These are phyloP conservation scores for Yarrowia porcina DNA, from an alignment of 805 yeast genomes.

Conservation along the genomic window DNA sequence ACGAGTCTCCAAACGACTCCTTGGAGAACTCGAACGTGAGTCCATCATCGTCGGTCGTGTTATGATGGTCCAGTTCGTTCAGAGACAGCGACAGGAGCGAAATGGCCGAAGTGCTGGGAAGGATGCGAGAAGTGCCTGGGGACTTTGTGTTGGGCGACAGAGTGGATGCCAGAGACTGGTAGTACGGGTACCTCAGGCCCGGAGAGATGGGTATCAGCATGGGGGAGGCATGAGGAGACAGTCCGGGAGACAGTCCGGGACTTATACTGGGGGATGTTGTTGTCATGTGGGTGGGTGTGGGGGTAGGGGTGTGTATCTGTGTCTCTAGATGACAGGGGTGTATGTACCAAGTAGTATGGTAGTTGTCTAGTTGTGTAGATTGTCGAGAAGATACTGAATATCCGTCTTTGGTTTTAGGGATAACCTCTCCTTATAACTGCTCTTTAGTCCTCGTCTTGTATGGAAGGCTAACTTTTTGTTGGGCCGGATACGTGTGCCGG, in stretches of 20 bases:
- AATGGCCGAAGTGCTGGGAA: constrained; percentile 26
- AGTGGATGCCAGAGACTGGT: constrained; percentile 16
- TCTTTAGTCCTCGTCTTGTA: not conserved
- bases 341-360: too few relatives aligned
- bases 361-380: too few relatives aligned
- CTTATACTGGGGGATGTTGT: not conserved
- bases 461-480: not conserved
- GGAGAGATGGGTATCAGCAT: constrained; percentile 24
- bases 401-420: too few relatives aligned
- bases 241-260: not conserved
- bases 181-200: constrained; percentile 17
- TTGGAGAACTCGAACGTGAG: constrained; percentile 19
- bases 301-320: not conserved
- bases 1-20: not conserved
- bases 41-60: not conserved
- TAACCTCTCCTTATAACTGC: not conserved
- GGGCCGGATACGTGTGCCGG: not conserved
- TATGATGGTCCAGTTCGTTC: not conserved
- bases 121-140: constrained; percentile 4
- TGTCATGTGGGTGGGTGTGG: not conserved
- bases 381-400: too few relatives aligned
- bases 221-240: constrained; percentile 21
- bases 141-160: constrained; percentile 9
- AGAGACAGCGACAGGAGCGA: constrained; percentile 23
- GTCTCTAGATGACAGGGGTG: too few relatives aligned